Evolutionary conservation across 116 monocot genomes (phyloP).

Genomic region (Dioscorea cayenensis): DNA sequence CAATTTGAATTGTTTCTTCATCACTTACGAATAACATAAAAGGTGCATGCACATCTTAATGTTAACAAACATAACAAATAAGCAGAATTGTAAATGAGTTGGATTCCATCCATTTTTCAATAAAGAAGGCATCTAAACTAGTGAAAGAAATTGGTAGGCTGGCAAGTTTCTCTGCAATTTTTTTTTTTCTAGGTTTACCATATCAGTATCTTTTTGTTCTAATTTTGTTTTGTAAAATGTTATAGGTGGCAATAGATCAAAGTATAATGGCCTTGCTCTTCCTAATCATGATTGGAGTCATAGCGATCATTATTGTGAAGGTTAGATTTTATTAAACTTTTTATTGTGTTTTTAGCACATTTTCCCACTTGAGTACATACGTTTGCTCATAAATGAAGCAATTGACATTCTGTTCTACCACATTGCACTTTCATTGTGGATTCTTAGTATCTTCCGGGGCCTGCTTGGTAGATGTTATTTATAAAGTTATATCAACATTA

Average conservation of each 20-base stretch:
- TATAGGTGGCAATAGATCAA: constrained; percentile 79
- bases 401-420: neutral
- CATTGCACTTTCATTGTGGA: too few relatives aligned
- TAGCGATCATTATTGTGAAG: constrained; percentile 86
- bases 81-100: constrained; percentile 91
- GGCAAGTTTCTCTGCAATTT: constrained; percentile 21
- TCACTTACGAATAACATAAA: neutral
- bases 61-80: constrained; percentile 89
- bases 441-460: too few relatives aligned
- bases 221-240: neutral
- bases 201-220: neutral
- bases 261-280: constrained; percentile 87
- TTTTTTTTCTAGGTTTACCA: neutral
- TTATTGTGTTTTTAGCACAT: neutral
- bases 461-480: too few relatives aligned
- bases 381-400: neutral
- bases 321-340: constrained; percentile 17
- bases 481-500: too few relatives aligned
- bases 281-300: constrained; percentile 76
- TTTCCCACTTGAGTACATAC: too few relatives aligned
- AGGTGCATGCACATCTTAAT: neutral
- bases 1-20: neutral
- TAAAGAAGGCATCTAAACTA: constrained; percentile 84
- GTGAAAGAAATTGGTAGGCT: constrained; percentile 96
- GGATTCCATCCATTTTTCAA: constrained; percentile 89